Conservation (phyloP, 805 yeast genomes). For the Saccharomycopsis synnaedendra region DNA sequence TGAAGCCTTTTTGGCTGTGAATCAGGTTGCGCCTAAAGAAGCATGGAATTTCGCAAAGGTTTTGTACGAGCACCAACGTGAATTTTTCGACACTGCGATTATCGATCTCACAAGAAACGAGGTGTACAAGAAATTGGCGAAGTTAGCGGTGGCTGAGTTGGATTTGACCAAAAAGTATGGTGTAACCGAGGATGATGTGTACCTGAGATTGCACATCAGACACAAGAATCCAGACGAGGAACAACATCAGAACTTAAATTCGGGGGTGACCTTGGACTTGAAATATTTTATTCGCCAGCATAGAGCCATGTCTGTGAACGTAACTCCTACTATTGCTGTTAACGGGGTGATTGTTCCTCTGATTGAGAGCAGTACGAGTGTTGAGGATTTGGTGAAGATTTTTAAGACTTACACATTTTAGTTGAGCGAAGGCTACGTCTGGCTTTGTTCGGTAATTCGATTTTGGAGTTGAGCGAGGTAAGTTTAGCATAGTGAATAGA, state of each 20-base stretch:
- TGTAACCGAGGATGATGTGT: conserved; percentile 23
- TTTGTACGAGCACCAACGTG: conserved; percentile 42
- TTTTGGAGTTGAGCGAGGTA: not conserved
- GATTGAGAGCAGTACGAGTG: conserved; percentile 52
- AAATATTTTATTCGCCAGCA: conserved; percentile 65
- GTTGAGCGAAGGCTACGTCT: not conserved
- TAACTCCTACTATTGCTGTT: conserved; percentile 70
- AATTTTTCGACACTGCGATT: conserved; percentile 52
- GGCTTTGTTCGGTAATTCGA: not conserved
- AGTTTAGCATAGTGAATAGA: no score
- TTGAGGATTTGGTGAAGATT: conserved; percentile 26
- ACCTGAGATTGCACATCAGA: conserved; percentile 24
- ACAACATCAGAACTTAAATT: conserved; percentile 42
- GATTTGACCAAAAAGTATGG: conserved; percentile 25
- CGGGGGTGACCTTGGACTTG: conserved; percentile 45
- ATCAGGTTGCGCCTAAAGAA: conserved; percentile 37
- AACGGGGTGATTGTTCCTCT: conserved; percentile 51
- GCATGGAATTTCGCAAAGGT: conserved; percentile 48
- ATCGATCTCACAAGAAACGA: conserved; percentile 39
- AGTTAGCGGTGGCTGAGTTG: conserved; percentile 30
- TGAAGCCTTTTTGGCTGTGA: conserved; percentile 64
- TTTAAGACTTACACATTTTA: conserved; percentile 11
- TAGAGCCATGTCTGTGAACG: conserved; percentile 70
- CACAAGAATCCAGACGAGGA: conserved; percentile 19
- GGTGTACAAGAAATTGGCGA: conserved; percentile 41